phyloP scores from a whole-genome alignment of 768 basidiomycete species.

The Tricholoma sp. region DNA sequence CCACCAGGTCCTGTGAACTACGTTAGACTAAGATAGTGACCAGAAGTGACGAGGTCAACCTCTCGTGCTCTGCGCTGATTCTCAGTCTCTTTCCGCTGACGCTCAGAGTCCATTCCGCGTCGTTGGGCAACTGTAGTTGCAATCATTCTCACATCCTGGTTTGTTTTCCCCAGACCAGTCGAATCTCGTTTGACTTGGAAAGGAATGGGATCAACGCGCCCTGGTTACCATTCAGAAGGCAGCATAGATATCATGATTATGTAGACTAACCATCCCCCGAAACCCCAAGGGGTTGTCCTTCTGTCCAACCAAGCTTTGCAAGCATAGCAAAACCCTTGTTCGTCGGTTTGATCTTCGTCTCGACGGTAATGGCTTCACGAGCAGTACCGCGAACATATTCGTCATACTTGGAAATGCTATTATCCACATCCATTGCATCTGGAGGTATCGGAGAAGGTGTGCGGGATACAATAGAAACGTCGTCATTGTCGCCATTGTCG shows the following conservation, averaged over 20 bases:
- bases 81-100: conserved; percentile 73
- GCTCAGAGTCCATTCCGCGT: conserved; percentile 74
- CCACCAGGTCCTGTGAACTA: conserved; percentile 48
- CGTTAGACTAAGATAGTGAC: conserved; percentile 2
- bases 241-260: background rate
- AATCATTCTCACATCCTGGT: conserved; percentile 77
- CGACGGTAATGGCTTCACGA: conserved; percentile 71
- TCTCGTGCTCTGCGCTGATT: conserved; percentile 71
- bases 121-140: conserved; percentile 82
- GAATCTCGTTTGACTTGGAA: conserved; percentile 75
- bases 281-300: conserved; percentile 72
- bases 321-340: conserved; percentile 83
- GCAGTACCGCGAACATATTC: conserved; percentile 48
- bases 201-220: conserved; percentile 78
- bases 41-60: conserved; percentile 33
- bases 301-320: conserved; percentile 77
- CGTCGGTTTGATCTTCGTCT: conserved; percentile 71
- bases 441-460: conserved; percentile 61
- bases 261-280: conserved; percentile 61
- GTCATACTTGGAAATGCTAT: conserved; percentile 55
- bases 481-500: conserved; percentile 55
- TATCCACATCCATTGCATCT: conserved; percentile 49
- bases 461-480: conserved; percentile 69
- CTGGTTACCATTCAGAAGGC: conserved; percentile 29
- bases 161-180: conserved; percentile 75